Conservation (phyloP, 2,329 filamentous ascomycete genomes). For the Aspergillus calidoustus region DNA sequence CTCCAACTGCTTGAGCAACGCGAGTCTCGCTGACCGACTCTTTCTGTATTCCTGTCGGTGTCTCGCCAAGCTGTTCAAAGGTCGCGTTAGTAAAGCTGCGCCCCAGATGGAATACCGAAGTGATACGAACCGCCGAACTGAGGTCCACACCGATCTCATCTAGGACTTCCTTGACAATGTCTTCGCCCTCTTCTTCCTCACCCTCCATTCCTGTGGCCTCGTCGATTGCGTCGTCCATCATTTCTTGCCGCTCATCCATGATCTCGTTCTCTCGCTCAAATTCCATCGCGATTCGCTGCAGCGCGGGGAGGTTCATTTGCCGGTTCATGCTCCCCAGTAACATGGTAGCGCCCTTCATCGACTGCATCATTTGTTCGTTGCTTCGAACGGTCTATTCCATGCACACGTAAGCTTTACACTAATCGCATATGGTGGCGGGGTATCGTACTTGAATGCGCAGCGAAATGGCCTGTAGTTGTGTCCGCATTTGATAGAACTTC, state of each 20-base stretch:
- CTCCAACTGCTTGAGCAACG: conserved; percentile 81
- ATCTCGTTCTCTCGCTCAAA: conserved; percentile 99
- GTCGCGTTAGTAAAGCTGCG: conserved; percentile 26
- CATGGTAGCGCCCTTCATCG: conserved; percentile 96
- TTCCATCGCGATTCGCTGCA: conserved; percentile 97
- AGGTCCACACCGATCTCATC: conserved; percentile 97
- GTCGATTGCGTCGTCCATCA: conserved; percentile 99
- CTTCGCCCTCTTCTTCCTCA: conserved; percentile 93
- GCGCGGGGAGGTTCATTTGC: conserved; percentile 92
- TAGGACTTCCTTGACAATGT: conserved; percentile 93
- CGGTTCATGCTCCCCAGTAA: conserved; percentile 96
- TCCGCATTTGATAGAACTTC: conserved; percentile 98
- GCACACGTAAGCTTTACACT: conserved; percentile 17
- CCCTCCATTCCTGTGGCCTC: conserved; percentile 84
- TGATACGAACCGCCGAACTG: conserved; percentile 75
- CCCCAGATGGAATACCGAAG: neutral
- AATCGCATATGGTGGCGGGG: neutral
- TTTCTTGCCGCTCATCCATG: conserved; percentile 98
- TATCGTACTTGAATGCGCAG: conserved; percentile 80
- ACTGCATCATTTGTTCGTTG: conserved; percentile 99
- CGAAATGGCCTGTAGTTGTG: conserved; percentile 94
- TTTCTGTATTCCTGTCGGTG: conserved; percentile 80
- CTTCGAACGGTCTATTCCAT: conserved; percentile 81
- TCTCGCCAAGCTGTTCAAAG: conserved; percentile 77
- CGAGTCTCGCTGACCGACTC: conserved; percentile 72